Percentiles rank a stretch among this genome's conserved stretches.
phyloP scores from a whole-genome alignment of 2,329 filamentous ascomycete species.

The Colletotrichum sp. region DNA sequence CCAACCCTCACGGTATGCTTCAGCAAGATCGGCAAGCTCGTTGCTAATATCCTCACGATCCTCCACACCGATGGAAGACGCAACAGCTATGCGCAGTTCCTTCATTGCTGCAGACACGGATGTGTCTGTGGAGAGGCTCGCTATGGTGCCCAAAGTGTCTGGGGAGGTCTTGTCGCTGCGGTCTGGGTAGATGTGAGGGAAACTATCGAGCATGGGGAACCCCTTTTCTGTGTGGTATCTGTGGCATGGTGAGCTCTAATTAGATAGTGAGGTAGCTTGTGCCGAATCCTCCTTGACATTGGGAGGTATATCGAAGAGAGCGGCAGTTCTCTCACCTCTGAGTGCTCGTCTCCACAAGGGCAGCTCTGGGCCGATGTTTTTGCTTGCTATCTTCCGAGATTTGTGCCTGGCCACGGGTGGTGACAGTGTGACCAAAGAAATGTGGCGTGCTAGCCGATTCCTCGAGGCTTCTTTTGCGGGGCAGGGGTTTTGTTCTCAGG shows the following conservation, averaged over 20 bases:
- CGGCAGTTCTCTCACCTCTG: background rate
- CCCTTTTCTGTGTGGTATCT: conserved; percentile 61
- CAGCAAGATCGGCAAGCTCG: conserved; percentile 79
- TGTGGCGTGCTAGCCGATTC: conserved; percentile 26
- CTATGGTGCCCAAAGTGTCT: conserved; percentile 52
- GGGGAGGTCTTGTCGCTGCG: conserved; percentile 37
- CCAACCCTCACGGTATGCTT: conserved; percentile 91
- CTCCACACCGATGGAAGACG: conserved; percentile 70
- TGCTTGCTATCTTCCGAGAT: conserved; percentile 17
- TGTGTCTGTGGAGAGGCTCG: conserved; percentile 76
- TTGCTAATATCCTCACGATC: conserved; percentile 87
- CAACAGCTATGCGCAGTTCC: conserved; percentile 66
- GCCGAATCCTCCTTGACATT: background rate
- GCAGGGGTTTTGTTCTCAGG: conserved; percentile 11
- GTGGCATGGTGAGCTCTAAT: background rate
- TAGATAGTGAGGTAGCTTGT: background rate
- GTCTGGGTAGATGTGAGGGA: conserved; percentile 74
- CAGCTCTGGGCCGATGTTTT: background rate
- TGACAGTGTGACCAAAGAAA: conserved; percentile 48
- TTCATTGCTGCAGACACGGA: conserved; percentile 74
- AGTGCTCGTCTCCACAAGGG: conserved; percentile 2
- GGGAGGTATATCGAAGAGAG: background rate
- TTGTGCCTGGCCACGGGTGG: conserved; percentile 27
- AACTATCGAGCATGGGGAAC: conserved; percentile 85
- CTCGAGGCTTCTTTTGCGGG: background rate